Percentiles rank a stretch among this genome's conserved stretches.
These are phyloP conservation scores for Saturnispora mendoncae DNA, from an alignment of 805 yeast species.

Conservation along the genomic window DNA sequence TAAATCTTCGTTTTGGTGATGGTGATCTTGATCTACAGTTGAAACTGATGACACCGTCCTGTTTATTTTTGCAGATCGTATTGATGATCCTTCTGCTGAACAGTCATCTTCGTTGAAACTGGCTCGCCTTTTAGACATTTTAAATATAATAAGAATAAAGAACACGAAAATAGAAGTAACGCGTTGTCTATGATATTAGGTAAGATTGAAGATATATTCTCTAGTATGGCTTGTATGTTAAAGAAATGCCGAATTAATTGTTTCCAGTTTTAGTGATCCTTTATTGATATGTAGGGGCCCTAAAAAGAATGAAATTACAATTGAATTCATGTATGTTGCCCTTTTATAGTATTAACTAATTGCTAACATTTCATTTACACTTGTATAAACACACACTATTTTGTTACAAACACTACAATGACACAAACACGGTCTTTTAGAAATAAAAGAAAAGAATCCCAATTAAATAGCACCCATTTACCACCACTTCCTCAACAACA, in stretches of 20 bases:
- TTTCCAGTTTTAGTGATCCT: too few species aligned
- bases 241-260: too few species aligned
- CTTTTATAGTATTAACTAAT: neutral
- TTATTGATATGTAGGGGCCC: too few species aligned
- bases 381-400: too few species aligned
- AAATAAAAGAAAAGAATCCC: neutral
- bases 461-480: too few species aligned
- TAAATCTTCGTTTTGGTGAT: neutral
- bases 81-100: neutral
- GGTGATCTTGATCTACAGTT: neutral
- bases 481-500: neutral
- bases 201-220: too few species aligned
- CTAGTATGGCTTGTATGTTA: too few species aligned
- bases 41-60: neutral
- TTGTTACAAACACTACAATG: too few species aligned
- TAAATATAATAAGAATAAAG: neutral
- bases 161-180: neutral
- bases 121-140: conserved; percentile 9
- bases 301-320: neutral
- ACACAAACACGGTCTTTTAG: too few species aligned
- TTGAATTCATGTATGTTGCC: neutral
- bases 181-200: too few species aligned
- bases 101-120: neutral
- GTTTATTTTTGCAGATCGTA: too few species aligned
- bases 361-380: too few species aligned